Evolutionary conservation across 345 rosid genomes (phyloP).

Genomic region (Ceriops zippeliana): DNA sequence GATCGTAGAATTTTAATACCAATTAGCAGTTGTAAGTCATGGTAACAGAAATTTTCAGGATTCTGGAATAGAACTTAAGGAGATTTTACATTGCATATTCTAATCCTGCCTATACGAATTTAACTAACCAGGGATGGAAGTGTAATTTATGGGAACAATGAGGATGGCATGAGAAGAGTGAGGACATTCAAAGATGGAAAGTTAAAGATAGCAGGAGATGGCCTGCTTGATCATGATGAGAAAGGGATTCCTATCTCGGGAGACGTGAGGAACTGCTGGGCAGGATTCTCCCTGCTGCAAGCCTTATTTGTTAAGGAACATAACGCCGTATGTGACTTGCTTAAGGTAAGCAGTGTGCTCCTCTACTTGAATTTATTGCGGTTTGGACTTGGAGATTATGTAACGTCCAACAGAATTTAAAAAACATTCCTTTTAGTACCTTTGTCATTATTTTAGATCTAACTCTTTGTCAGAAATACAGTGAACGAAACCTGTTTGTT

Average conservation of each 20-base stretch:
- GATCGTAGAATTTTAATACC: neutral
- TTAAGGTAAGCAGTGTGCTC: constrained; percentile 38
- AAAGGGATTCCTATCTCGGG: constrained; percentile 68
- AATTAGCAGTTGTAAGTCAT: no score
- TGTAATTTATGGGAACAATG: constrained; percentile 69
- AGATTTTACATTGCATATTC: neutral
- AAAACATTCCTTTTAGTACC: no score
- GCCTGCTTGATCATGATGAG: constrained; percentile 52
- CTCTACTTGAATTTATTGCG: neutral
- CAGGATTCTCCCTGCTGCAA: constrained; percentile 67
- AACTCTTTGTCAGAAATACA: neutral
- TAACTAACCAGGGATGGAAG: constrained; percentile 60
- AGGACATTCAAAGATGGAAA: constrained; percentile 72
- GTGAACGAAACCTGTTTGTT: neutral
- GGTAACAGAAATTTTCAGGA: neutral
- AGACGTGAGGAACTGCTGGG: constrained; percentile 76
- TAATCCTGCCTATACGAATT: neutral
- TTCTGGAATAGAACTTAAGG: neutral
- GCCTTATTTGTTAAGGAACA: constrained; percentile 73
- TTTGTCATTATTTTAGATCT: no score
- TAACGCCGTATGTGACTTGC: constrained; percentile 61
- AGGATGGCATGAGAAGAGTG: constrained; percentile 57
- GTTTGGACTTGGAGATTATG: neutral
- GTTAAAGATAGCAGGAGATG: constrained; percentile 49
- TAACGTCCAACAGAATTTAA: neutral